These are phyloP conservation scores for Lachnellula hyalina DNA, from an alignment of 2,329 filamentous ascomycete species.

Conservation along the genomic window DNA sequence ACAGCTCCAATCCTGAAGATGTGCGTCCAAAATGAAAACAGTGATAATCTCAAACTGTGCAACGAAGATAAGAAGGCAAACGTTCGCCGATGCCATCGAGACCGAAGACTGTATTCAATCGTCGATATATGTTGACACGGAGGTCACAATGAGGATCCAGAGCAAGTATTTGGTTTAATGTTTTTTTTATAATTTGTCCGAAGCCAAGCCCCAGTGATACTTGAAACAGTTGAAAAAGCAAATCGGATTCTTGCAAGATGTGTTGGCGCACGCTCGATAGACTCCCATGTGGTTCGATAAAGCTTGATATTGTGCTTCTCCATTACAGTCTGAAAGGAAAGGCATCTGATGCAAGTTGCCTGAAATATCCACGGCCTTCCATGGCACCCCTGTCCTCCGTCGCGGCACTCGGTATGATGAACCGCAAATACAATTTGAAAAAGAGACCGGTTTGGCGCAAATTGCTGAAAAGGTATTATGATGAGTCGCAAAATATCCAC, in stretches of 20 bases:
- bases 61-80: too few species aligned
- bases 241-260: too few species aligned
- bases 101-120: not conserved
- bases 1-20: too few species aligned
- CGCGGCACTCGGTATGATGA: not conserved
- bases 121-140: not conserved
- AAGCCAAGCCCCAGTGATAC: not conserved
- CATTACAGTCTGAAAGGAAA: not conserved
- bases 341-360: not conserved
- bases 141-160: not conserved
- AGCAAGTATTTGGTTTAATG: not conserved
- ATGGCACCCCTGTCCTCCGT: not conserved
- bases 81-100: not conserved
- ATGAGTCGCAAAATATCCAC: constrained; percentile 7
- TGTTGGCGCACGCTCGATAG: too few species aligned
- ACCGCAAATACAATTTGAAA: constrained; percentile 13
- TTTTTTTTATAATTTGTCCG: not conserved
- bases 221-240: not conserved
- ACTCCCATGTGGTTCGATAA: too few species aligned
- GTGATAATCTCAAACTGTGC: too few species aligned
- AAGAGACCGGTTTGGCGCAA: constrained; percentile 6
- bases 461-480: constrained; percentile 7
- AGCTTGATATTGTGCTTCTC: too few species aligned
- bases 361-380: not conserved
- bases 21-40: too few species aligned